Evolutionary conservation across 2,329 filamentous ascomycete genomes (phyloP), one percentile per base, ranked within the genome.

Genomic region (Colletotrichum siamense): DNA sequence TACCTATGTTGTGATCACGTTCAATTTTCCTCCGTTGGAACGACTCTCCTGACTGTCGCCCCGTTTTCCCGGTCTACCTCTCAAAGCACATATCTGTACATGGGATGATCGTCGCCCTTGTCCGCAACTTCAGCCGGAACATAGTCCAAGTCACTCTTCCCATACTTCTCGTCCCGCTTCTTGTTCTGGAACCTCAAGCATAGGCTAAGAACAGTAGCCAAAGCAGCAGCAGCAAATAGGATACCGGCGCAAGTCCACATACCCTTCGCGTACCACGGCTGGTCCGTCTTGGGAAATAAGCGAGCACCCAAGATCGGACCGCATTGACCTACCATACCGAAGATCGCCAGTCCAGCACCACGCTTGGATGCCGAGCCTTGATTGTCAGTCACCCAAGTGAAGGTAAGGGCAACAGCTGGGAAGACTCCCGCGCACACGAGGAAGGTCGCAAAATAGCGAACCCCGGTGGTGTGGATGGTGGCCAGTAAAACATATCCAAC

Each of bases 371-470:
- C 92, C 49, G 87, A 91, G 16, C 93, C 93, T 82, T 94, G 92
- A 81, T 95, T 95, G 81, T 94, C 92, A 39, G 93, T 83, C 18
- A 92, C 90, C 94, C 94, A 95, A 0, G 93, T 92, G 18, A 95
- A 86, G 26, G 94, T 92, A 79, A 95, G 92, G 2, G 91, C 90
- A 77, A 95, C 94, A 18, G 89, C 89, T 0, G 93, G 91, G 80
- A 95, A 95, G 82, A 87, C 85, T 30, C 86, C 86, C 1, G 84
- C 84, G 1, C 86, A 84, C 13, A 85, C 85, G 80, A 91, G 79
- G 75, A 87, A 90, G 2, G 88, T 86, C 4, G 86, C 87, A 0
- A 86, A 82, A 74, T 90, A 91, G 18, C 88, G 86, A 32, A 86
- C 83, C 0, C 81, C 85, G 3, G 85, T 84, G 32, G 82, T 79